phyloP scores from a whole-genome alignment of 345 rosid species.

The Eucalyptus globulus region DNA sequence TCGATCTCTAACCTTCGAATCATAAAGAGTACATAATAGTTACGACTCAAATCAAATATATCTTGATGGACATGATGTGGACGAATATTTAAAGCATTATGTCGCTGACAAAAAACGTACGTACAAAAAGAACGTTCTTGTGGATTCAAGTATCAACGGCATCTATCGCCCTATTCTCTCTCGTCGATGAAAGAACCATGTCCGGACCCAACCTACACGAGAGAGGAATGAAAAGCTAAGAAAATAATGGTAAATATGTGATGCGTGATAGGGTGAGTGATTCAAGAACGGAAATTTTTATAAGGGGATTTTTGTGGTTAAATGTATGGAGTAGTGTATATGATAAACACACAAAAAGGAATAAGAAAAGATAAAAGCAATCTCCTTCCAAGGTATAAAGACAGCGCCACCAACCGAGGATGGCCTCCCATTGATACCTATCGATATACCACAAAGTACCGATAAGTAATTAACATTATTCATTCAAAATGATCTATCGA shows the following conservation, averaged over 20 bases:
- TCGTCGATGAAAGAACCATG: not conserved
- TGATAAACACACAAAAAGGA: no score
- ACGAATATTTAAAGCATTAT: not conserved
- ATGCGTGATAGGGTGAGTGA: no score
- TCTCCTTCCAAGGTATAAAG: no score
- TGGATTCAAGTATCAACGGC: not conserved
- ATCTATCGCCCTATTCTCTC: not conserved
- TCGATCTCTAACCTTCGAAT: not conserved
- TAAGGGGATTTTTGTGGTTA: no score
- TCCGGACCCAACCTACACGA: not conserved
- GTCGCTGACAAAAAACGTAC: rapidly evolving
- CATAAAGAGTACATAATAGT: rapidly evolving
- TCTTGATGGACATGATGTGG: rapidly evolving
- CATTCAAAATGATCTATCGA: no score
- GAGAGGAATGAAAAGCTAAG: not conserved
- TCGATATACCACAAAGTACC: no score
- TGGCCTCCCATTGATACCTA: no score
- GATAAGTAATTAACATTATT: no score
- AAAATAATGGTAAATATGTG: not conserved
- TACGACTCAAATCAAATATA: not conserved
- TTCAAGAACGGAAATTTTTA: no score
- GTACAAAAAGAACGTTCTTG: not conserved
- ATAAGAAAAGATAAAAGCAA: no score
- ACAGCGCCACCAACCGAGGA: no score
- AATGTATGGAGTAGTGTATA: no score